Evolutionary conservation across 306 rosid species (phyloP), one percentile per base, ranked within the genome.

Genomic region (Pyrus bretschneideri): DNA sequence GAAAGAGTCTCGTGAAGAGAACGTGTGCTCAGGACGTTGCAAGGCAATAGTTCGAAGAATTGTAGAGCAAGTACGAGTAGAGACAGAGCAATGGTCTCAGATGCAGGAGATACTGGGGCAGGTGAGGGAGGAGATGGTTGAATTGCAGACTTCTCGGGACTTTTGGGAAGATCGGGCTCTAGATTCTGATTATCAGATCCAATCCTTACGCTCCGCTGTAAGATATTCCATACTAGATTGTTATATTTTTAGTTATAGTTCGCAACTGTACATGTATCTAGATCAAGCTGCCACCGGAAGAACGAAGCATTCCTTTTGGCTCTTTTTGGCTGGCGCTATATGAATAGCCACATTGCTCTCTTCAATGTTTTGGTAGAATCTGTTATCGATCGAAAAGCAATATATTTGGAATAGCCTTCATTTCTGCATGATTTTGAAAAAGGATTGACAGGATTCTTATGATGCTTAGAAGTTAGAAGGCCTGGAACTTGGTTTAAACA

Each of bases 61-160:
- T 72, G 87, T 90, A 15, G 98, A 92, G 85, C 96, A 95, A 83
- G 96, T 95, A 46, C 83, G 88, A 86, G 89, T 84, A 54, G 98
- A 95, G 84, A 90, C 93, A 12, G 97, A 90, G 79, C 98, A 95
- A 52, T 95, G 98, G 98, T 95, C 98, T n/a, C 96, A 89, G 76
- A 95, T 95, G 97, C 98, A 95, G 76, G 91, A 80, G 83, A 95
- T 95, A 93, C 87, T 95, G 8, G 86, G 86, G 35, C 90, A 84
- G 79, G 98, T 92, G 49, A 95, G 91, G 85, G 90, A 89, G 80
- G 98, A 95, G 84, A 95, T 92, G 92, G 97, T 89, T 80, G 96
- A 89, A 70, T 76, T 95, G 81, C 97, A 95, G 51, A 86, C 94
- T 83, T 95, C 96, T 69, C 91, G 98, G 15, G 87, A 89, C 77